Conservation (phyloP, 768 basidiomycete genomes). For the Kondoa malvinella region DNA sequence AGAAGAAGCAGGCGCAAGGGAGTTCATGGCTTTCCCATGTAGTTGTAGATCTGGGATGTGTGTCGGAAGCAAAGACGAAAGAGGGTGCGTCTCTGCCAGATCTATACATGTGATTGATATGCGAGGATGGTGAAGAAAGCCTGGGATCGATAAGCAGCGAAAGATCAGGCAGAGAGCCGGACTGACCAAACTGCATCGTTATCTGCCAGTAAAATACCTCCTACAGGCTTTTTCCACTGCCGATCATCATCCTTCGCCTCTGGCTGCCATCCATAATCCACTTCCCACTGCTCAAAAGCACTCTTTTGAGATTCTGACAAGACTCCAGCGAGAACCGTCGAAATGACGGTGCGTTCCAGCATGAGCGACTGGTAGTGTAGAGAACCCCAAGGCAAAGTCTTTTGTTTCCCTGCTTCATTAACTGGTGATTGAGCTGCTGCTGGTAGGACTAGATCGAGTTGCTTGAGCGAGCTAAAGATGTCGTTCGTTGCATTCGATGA, state of each 20-base stretch:
- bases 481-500: slow-evolving; percentile 21
- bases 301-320: slow-evolving; percentile 19
- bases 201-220: slow-evolving; percentile 21
- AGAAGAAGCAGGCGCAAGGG: slow-evolving; percentile 24
- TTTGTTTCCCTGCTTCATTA: slow-evolving; percentile 3
- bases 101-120: slow-evolving; percentile 21
- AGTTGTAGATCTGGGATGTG: slow-evolving; percentile 13
- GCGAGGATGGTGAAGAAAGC: slow-evolving; percentile 19
- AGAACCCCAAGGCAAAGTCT: slow-evolving; percentile 20
- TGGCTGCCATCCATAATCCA: neutral
- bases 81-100: slow-evolving; percentile 16
- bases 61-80: slow-evolving; percentile 22
- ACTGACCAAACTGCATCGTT: slow-evolving; percentile 24
- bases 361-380: slow-evolving; percentile 21
- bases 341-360: slow-evolving; percentile 20
- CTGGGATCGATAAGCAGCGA: neutral
- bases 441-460: slow-evolving; percentile 23
- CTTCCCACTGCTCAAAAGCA: neutral
- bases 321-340: slow-evolving; percentile 17
- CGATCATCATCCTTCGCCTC: neutral
- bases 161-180: neutral
- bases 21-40: slow-evolving; percentile 20
- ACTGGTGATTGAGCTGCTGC: neutral
- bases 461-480: slow-evolving; percentile 19
- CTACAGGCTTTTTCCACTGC: neutral